Evolutionary conservation across 2,329 filamentous ascomycete species (phyloP), one percentile per base, ranked within the genome.

Genomic region (Orbilia javanica): DNA sequence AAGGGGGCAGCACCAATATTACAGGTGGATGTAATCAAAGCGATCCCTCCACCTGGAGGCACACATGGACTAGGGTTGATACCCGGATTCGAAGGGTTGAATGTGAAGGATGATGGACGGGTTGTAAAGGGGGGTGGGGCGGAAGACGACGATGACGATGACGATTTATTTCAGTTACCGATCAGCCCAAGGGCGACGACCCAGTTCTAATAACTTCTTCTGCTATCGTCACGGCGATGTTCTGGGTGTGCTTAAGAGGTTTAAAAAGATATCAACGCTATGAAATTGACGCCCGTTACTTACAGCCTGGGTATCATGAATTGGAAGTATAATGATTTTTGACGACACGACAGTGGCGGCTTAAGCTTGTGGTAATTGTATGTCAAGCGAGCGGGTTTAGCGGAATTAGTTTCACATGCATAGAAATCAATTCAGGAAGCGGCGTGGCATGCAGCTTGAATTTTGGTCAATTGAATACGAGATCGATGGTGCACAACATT

Each of bases 131-230:
- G 25, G 6, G 70, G 46, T 25, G 36, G 52, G 3, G 20, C 3
- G 20, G 64, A 67, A n/a, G 64, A 64, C 10, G 71, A 75, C 15
- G 72, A 76, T 39, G 72, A 69, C 10, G 72, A 76, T 25, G 72
- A 76, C 11, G 72, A 69, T 34, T 65, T 76, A 65, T 76, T 76
- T 53, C 72, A 76, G 48, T 44, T 76, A 20, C 72, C 72, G 7
- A 76, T 76, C 31, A 76, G 72, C 25, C 72, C 72, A 20, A 55
- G 72, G 39, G 63, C 31, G 53, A 76, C 55, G 2, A 68, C 53
- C 10, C 42, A 75, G 55, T 69, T 70, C 25, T 74, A 74, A 31
- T 27, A 25, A n/a, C 10, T 63, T 53, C 6, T 36, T 55, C 15
- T 15, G 15, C 39, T 44, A n/a, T 52, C 18, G 10, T 34, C 15